Evolutionary conservation across 306 rosid species (phyloP).

Genomic region (Geum urbanum): DNA sequence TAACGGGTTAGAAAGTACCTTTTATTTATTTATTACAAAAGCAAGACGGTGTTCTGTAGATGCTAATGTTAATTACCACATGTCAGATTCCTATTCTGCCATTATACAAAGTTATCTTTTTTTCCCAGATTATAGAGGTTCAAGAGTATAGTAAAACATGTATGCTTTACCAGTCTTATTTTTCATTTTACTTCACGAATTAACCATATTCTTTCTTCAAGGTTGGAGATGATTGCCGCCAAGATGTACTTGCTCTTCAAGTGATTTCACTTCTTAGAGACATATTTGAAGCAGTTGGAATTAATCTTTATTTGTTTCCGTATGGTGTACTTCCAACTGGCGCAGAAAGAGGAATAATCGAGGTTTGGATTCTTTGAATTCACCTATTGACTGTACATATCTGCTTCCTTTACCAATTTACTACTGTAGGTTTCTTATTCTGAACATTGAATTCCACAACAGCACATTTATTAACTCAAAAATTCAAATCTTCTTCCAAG

Average conservation of each 20-base stretch:
- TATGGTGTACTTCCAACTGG: constrained; percentile 99
- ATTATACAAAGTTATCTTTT: background rate
- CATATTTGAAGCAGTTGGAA: constrained; percentile 85
- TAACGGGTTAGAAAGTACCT: constrained; percentile 11
- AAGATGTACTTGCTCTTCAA: constrained; percentile 99
- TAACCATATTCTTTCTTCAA: constrained; percentile 35
- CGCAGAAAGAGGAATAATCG: constrained; percentile 89
- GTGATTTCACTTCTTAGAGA: constrained; percentile 93
- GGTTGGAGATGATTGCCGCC: constrained; percentile 99
- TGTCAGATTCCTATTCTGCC: background rate
- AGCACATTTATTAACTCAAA: background rate
- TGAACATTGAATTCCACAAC: background rate
- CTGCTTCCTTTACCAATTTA: background rate
- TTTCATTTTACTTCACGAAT: constrained; percentile 22
- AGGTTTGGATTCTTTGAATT: constrained; percentile 44
- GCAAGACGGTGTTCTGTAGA: background rate
- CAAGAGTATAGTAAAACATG: background rate
- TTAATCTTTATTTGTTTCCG: constrained; percentile 85
- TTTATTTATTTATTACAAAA: background rate
- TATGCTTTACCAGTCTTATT: too few relatives aligned
- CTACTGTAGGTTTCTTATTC: constrained; percentile 3
- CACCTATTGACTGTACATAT: constrained; percentile 11
- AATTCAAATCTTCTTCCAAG: background rate
- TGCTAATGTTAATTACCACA: background rate
- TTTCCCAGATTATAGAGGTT: too few relatives aligned